Conservation (phyloP, 805 yeast genomes). For the Komagataella pastoris region DNA sequence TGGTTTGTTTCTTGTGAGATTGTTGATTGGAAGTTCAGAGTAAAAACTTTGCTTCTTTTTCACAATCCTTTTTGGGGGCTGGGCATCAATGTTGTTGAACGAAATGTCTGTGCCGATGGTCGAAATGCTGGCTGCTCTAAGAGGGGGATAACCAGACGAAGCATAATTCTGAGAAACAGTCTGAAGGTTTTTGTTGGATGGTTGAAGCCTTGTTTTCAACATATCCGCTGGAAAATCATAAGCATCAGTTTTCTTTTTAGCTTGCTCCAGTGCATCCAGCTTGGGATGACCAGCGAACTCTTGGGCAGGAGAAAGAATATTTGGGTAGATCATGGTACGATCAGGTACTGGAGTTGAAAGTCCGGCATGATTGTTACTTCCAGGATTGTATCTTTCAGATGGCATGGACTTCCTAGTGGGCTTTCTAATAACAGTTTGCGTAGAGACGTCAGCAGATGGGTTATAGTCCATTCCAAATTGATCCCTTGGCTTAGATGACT, state of each 20-base stretch:
- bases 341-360: background rate
- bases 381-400: background rate
- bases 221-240: conserved; percentile 60
- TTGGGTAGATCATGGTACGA: background rate
- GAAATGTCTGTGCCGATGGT: background rate
- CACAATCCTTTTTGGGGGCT: conserved; percentile 5
- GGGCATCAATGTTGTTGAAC: conserved; percentile 1
- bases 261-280: conserved; percentile 5
- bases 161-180: background rate
- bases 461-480: background rate
- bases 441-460: background rate
- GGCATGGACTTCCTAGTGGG: background rate
- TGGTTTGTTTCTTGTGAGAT: conserved; percentile 8
- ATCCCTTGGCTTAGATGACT: background rate
- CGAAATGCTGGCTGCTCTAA: background rate
- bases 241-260: conserved; percentile 57
- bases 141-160: background rate
- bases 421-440: background rate
- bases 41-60: conserved; percentile 32
- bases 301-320: background rate
- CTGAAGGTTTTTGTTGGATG: background rate
- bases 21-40: conserved; percentile 39
- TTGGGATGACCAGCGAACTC: conserved; percentile 1
- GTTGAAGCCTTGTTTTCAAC: conserved; percentile 12
- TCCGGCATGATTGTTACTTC: background rate